Conservation (phyloP, 768 basidiomycete genomes). For the Tricholoma saponaceum region DNA sequence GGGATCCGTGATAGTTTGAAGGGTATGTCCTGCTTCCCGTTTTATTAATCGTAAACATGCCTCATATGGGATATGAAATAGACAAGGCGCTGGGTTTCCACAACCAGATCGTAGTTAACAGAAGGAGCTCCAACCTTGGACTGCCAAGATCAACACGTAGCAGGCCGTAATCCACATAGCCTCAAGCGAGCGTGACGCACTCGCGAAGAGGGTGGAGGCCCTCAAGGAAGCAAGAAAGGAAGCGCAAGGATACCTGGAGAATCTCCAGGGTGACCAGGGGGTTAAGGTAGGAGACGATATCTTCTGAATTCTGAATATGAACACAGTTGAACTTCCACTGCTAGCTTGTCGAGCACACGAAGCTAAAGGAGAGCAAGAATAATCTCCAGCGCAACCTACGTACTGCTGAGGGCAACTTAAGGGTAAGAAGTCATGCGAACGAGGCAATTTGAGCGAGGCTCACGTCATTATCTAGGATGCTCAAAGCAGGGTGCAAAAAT, state of each 20-base stretch:
- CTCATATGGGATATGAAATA: conserved; percentile 23
- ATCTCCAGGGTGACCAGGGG: neutral
- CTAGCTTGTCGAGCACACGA: conserved; percentile 43
- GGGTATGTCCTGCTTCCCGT: conserved; percentile 41
- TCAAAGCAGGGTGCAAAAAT: conserved; percentile 34
- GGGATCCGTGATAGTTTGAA: conserved; percentile 82
- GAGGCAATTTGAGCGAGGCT: conserved; percentile 1
- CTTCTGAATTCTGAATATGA: conserved; percentile 1
- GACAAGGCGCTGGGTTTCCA: conserved; percentile 95
- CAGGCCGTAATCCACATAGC: conserved; percentile 83
- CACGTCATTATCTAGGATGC: conserved; percentile 26
- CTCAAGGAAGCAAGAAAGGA: conserved; percentile 36
- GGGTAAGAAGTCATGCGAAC: conserved; percentile 34
- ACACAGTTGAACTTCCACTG: neutral
- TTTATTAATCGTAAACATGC: neutral
- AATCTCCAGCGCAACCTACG: conserved; percentile 39
- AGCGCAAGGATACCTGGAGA: conserved; percentile 33
- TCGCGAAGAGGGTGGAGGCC: conserved; percentile 71
- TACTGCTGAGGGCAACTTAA: conserved; percentile 40
- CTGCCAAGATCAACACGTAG: conserved; percentile 80
- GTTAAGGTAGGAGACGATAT: conserved; percentile 46
- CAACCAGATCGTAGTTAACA: conserved; percentile 91
- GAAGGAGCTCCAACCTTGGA: conserved; percentile 94
- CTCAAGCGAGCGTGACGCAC: conserved; percentile 76
- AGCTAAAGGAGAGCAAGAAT: conserved; percentile 39